phyloP scores from a whole-genome alignment of 1,284 basidiomycete species.

The Schizopora paradoxa region DNA sequence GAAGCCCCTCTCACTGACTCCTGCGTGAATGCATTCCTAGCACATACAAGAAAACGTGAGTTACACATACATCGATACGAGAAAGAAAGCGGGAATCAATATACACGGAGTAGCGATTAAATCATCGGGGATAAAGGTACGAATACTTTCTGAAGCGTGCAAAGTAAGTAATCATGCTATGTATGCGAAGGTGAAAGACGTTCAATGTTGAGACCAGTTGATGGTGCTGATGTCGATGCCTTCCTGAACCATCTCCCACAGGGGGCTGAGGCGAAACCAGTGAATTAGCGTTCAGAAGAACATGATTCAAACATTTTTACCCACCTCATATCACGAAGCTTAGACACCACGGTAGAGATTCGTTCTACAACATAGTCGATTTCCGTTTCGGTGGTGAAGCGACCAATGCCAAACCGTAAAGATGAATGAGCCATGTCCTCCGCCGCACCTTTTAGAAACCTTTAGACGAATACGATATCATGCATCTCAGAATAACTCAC shows the following conservation, averaged over 20 bases:
- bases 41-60: too few relatives aligned
- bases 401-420: conserved; percentile 94
- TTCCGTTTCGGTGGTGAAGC: conserved; percentile 97
- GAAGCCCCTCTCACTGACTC: too few relatives aligned
- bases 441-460: conserved; percentile 60
- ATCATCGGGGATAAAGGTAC: too few relatives aligned
- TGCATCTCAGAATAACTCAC: conserved; percentile 34
- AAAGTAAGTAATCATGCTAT: too few relatives aligned
- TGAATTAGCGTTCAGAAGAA: conserved; percentile 11
- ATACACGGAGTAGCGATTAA: too few relatives aligned
- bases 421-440: conserved; percentile 99
- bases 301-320: conserved; percentile 39
- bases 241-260: conserved; percentile 99
- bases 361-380: conserved; percentile 92
- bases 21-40: too few relatives aligned
- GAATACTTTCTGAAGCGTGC: too few relatives aligned
- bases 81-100: too few relatives aligned
- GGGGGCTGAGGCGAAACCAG: conserved; percentile 47
- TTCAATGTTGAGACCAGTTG: conserved; percentile 78
- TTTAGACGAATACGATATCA: conserved; percentile 7
- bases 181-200: too few relatives aligned
- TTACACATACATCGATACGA: too few relatives aligned
- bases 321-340: conserved; percentile 65
- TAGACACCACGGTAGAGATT: conserved; percentile 81
- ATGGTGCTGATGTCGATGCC: conserved; percentile 93